A percentile compares a stretch with the other conserved stretches of the same genome.
phyloP scores from a whole-genome alignment of 129 eudicot species.

The Ambrosia artemisiifolia region DNA sequence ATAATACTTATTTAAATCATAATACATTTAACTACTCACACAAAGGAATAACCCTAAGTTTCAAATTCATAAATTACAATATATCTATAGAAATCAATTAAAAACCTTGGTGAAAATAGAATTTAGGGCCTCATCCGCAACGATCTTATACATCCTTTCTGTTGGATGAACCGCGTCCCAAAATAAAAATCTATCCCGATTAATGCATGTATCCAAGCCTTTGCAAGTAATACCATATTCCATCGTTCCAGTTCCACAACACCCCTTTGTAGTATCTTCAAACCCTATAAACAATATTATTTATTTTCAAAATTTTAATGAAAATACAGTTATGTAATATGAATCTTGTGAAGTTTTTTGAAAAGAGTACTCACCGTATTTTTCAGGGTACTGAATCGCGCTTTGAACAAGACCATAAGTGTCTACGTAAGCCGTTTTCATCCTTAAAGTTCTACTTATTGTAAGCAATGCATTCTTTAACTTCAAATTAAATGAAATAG shows the following conservation, averaged over 20 bases:
- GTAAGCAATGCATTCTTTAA: constrained; percentile 19
- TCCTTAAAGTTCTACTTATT: constrained; percentile 18
- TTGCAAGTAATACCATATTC: constrained; percentile 56
- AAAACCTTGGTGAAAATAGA: constrained; percentile 17
- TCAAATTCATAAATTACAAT: background rate
- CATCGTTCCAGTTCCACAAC: constrained; percentile 59
- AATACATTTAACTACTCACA: background rate
- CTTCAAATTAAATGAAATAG: constrained; percentile 44
- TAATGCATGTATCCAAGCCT: constrained; percentile 45
- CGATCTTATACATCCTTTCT: constrained; percentile 42
- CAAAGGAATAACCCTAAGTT: background rate
- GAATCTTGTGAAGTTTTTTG: background rate
- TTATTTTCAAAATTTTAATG: background rate
- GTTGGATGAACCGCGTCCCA: constrained; percentile 78
- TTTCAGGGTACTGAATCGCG: constrained; percentile 43
- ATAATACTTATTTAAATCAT: background rate
- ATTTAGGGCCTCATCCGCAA: constrained; percentile 45
- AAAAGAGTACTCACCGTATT: constrained; percentile 42
- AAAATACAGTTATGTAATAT: background rate
- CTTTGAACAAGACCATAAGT: constrained; percentile 35
- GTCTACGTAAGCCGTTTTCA: constrained; percentile 35
- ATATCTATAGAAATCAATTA: background rate
- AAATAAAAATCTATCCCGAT: constrained; percentile 43
- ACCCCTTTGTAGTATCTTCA: constrained; percentile 52
- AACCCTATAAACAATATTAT: constrained; percentile 36